phyloP scores from a whole-genome alignment of 805 yeast species.

The Spathaspora hagerdaliae region DNA sequence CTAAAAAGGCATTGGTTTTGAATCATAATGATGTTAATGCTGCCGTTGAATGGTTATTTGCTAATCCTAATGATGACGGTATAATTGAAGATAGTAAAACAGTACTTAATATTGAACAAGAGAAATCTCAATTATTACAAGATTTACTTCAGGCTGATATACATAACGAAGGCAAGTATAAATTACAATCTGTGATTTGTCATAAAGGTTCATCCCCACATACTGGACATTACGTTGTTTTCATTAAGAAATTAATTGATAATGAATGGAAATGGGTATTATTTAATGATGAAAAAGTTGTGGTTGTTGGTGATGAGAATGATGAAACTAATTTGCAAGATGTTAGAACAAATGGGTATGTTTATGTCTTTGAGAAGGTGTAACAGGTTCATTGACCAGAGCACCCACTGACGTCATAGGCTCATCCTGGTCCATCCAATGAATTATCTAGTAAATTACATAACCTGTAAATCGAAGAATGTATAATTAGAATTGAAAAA shows the following conservation, averaged over 20 bases:
- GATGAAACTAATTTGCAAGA: conserved; percentile 41
- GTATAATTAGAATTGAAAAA: too few relatives aligned
- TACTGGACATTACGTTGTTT: conserved; percentile 89
- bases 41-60: conserved; percentile 90
- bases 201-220: conserved; percentile 89
- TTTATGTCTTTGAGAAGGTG: conserved; percentile 37
- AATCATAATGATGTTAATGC: conserved; percentile 61
- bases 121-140: conserved; percentile 12
- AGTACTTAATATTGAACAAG: conserved; percentile 25
- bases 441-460: too few relatives aligned
- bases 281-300: conserved; percentile 89
- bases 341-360: conserved; percentile 43
- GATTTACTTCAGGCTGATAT: conserved; percentile 6
- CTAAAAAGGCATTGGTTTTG: conserved; percentile 67
- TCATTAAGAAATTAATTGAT: conserved; percentile 43
- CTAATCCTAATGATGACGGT: conserved; percentile 76
- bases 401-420: too few relatives aligned
- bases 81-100: conserved; percentile 25
- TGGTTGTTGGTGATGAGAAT: conserved; percentile 28
- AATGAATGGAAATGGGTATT: conserved; percentile 60
- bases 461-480: too few relatives aligned
- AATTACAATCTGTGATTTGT: conserved; percentile 65
- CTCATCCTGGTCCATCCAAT: too few relatives aligned
- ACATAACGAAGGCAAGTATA: conserved; percentile 31
- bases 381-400: not conserved